A percentile compares a stretch with the other conserved stretches of the same genome.
phyloP scores from a whole-genome alignment of 1,284 basidiomycete species.

The Xanthoconium separans region DNA sequence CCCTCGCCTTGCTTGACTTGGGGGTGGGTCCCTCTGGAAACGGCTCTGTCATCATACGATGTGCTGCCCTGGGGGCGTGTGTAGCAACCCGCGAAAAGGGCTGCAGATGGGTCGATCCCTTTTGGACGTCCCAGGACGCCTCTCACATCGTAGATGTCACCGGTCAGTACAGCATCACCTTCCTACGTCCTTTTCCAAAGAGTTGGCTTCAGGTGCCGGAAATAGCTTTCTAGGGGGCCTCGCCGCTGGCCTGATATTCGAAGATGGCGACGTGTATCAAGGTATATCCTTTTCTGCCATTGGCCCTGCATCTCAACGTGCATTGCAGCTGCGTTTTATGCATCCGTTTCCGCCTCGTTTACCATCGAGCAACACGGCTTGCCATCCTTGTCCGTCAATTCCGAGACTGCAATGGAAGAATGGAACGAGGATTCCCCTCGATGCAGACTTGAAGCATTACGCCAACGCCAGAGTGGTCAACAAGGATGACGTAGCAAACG shows the following conservation, averaged over 20 bases:
- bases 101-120: constrained; percentile 76
- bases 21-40: constrained; percentile 49
- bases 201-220: constrained; percentile 64
- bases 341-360: constrained; percentile 79
- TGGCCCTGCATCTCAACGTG: constrained; percentile 13
- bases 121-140: constrained; percentile 53
- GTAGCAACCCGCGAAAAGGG: constrained; percentile 44
- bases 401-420: constrained; percentile 34
- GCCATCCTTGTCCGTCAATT: constrained; percentile 43
- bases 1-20: constrained; percentile 53
- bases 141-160: constrained; percentile 79
- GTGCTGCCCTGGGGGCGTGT: constrained; percentile 77
- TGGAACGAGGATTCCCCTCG: constrained; percentile 75
- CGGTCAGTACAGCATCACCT: constrained; percentile 42
- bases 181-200: constrained; percentile 2
- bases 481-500: constrained; percentile 35
- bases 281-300: constrained; percentile 42
- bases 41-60: constrained; percentile 72
- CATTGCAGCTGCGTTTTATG: constrained; percentile 65
- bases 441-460: constrained; percentile 53
- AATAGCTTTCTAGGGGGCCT: constrained; percentile 87
- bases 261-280: constrained; percentile 58
- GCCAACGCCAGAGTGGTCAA: constrained; percentile 35
- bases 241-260: constrained; percentile 65
- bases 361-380: constrained; percentile 81